Base-by-base conservation (phyloP, 2,329 filamentous ascomycete species). In the Shiraia bambusicola region DNA sequence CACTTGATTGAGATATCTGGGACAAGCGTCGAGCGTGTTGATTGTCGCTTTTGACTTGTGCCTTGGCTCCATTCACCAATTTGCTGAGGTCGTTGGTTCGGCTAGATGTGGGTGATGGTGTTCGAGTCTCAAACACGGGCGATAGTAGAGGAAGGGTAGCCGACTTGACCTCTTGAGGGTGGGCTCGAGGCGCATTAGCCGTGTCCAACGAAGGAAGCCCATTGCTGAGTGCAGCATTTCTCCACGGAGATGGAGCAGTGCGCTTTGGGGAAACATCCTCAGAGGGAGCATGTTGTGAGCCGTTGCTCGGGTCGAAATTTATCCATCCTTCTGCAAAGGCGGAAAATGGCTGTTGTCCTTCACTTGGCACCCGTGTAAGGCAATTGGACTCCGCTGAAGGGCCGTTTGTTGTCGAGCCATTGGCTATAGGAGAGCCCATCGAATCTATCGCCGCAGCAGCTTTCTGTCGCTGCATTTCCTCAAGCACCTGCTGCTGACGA, bases 111-210 rank as follows among this genome's bases (percentile, higher is more conserved):
- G 86, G 85, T 2, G 86, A 88, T 2, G 86, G 84, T 0, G 83
- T 86, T n/a, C 79, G 76, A 5, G 80, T 78, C 69, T 90, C 87
- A 39, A 85, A 86, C 0, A 90, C 86, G 0, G 87, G 87, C 0
- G 87, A 90, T 2, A 91, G 73, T 15, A 76, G 49, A 4, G 74
- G 72, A 8, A 67, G 52, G 76, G 58, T 61, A 14, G 67, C 65
- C 4, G 65, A 68, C 35, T 67, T 62, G 35, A 64, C 49, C 36
- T 67, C 65, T 30, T 67, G 66, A n/a, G 65, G 59, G 15, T 62
- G 53, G 22, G 56, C 49, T 29, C 59, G 57, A 26, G 76, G 63
- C 3, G 77, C 77, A 43, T 80, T 81, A 13, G 58, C 42, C 2
- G 61, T 68, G 35, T 69, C 67, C 25, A 69, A 40, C 16, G 60